Percentiles rank a stretch among this genome's conserved stretches.
Conservation (phyloP, 306 rosid species). For the Mimosa pudica region DNA sequence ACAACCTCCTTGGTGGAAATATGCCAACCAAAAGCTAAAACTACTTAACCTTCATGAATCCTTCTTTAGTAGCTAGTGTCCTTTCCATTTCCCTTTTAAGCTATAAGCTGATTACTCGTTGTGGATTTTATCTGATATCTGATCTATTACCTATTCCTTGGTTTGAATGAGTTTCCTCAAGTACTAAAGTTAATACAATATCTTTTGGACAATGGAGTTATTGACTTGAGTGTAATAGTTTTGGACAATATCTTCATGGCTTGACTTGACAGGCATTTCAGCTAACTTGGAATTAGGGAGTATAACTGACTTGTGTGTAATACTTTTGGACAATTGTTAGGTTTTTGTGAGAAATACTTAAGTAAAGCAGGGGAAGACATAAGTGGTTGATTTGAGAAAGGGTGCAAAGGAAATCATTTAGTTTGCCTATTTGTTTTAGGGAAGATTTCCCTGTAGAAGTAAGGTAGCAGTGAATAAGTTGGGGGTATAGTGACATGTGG, state of each 20-base stretch:
- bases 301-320: not conserved
- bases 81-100: not conserved
- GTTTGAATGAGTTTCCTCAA: not conserved
- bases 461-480: not conserved
- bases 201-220: too few species aligned
- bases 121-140: not conserved
- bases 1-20: not conserved
- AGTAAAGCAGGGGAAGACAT: not conserved
- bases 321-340: constrained; percentile 9
- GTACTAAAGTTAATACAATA: too few species aligned
- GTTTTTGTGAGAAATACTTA: not conserved
- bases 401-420: not conserved
- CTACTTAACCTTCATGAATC: not conserved
- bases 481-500: constrained; percentile 21
- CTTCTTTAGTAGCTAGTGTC: not conserved
- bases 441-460: constrained; percentile 2
- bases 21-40: not conserved
- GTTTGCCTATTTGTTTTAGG: not conserved
- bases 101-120: not conserved
- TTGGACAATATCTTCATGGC: not conserved
- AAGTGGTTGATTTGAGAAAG: not conserved
- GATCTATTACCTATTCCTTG: not conserved
- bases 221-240: too few species aligned
- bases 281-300: not conserved
- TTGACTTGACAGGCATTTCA: not conserved